Evolutionary conservation across 176 grass and related monocot species (phyloP).

Genomic region (Oryza coarctata): DNA sequence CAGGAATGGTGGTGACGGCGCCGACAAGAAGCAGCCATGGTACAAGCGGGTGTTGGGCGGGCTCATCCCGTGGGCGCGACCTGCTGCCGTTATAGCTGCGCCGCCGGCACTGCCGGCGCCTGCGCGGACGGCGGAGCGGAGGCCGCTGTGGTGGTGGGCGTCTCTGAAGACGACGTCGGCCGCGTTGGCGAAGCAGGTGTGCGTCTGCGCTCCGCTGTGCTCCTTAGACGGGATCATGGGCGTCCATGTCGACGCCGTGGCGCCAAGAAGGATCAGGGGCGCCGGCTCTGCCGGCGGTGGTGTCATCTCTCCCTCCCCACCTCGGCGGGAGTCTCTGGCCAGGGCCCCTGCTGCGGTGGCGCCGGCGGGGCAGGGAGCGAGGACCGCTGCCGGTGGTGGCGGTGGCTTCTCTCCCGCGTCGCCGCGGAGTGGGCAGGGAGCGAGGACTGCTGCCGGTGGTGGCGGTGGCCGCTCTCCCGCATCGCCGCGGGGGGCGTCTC

Average conservation of each 20-base stretch:
- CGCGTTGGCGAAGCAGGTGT: constrained; percentile 43
- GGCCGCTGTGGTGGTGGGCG: constrained; percentile 37
- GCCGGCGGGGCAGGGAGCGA: neutral
- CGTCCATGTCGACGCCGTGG: constrained; percentile 32
- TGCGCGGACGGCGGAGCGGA: neutral
- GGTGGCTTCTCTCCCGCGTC: neutral
- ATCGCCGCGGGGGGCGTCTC: no score
- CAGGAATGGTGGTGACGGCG: constrained; percentile 17
- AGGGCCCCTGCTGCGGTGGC: neutral
- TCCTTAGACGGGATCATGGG: constrained; percentile 47
- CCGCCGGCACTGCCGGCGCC: neutral
- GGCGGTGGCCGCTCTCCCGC: neutral
- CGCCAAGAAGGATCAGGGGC: constrained; percentile 4
- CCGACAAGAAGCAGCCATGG: constrained; percentile 28
- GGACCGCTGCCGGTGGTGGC: neutral
- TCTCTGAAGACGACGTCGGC: constrained; percentile 41
- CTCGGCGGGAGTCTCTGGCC: neutral
- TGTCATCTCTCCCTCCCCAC: neutral
- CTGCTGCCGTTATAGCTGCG: neutral
- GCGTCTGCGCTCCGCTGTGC: constrained; percentile 50
- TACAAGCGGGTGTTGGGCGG: constrained; percentile 29
- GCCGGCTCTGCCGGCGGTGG: neutral
- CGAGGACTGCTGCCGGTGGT: neutral
- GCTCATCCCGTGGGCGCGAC: constrained; percentile 24
- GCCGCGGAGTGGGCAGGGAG: constrained; percentile 17